phyloP scores from a whole-genome alignment of 768 basidiomycete genomes.

The Suillus americanus region DNA sequence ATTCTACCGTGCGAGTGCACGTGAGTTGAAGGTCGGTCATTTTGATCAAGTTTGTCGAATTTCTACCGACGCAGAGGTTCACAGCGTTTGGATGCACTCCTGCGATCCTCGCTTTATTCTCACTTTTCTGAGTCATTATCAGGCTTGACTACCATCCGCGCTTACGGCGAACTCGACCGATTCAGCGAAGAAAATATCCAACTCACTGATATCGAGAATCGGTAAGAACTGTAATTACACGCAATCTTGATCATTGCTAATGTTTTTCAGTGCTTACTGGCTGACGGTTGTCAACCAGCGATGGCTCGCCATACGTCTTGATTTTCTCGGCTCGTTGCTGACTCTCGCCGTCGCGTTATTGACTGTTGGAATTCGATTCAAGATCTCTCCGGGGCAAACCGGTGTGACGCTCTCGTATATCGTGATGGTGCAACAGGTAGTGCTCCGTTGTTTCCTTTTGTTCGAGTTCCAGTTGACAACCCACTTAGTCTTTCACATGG shows the following conservation, averaged over 20 bases:
- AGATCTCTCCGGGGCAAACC: conserved; percentile 77
- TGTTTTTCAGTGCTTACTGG: conserved; percentile 69
- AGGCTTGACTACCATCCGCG: conserved; percentile 84
- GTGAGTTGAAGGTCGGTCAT: conserved; percentile 73
- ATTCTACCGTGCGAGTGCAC: conserved; percentile 84
- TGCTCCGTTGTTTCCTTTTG: conserved; percentile 19
- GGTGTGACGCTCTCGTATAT: conserved; percentile 79
- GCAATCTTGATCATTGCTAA: background rate
- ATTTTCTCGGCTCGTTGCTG: conserved; percentile 71
- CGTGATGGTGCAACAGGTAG: conserved; percentile 71
- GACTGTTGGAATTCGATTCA: conserved; percentile 69
- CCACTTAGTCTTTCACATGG: conserved; percentile 61
- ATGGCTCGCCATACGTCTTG: conserved; percentile 91
- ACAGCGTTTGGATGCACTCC: conserved; percentile 59
- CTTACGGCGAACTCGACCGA: conserved; percentile 76
- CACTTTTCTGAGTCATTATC: conserved; percentile 70
- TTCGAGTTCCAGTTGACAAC: conserved; percentile 10
- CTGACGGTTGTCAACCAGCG: conserved; percentile 82
- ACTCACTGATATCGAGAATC: conserved; percentile 82
- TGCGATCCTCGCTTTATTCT: background rate
- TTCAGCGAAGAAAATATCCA: conserved; percentile 75
- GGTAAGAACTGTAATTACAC: conserved; percentile 39
- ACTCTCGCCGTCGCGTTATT: conserved; percentile 81
- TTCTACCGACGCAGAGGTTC: conserved; percentile 3
- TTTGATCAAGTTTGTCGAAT: background rate